phyloP scores from a whole-genome alignment of 805 yeast species.

The Ogataea salicorniae region DNA sequence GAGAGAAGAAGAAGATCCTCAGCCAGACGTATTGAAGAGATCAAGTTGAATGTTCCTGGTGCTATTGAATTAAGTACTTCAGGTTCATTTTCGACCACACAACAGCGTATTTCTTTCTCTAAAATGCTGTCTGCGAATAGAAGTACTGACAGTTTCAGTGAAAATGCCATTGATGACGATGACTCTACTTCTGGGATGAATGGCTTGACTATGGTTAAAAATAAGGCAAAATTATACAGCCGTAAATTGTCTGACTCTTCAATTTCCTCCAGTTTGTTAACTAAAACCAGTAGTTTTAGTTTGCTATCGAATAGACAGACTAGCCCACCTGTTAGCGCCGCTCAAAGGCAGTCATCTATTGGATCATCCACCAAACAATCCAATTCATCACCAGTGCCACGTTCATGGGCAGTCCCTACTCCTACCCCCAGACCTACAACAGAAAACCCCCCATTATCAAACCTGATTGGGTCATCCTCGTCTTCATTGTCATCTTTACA shows the following conservation, averaged over 20 bases:
- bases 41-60: conserved; percentile 18
- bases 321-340: conserved; percentile 1
- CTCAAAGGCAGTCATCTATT: background rate
- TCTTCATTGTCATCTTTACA: background rate
- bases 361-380: conserved; percentile 9
- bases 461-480: conserved; percentile 7
- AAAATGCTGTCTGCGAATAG: background rate
- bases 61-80: conserved; percentile 9
- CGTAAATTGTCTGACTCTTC: conserved; percentile 2
- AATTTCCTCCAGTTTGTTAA: background rate
- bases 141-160: conserved; percentile 6
- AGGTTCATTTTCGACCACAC: conserved; percentile 1
- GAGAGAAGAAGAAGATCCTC: conserved; percentile 23
- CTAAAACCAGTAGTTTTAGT: background rate
- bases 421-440: too few species aligned
- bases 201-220: conserved; percentile 32
- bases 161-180: conserved; percentile 23
- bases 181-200: conserved; percentile 18
- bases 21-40: conserved; percentile 19
- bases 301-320: conserved; percentile 4
- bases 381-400: background rate
- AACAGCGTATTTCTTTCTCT: background rate
- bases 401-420: background rate
- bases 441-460: background rate
- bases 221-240: conserved; percentile 27